phyloP scores from a whole-genome alignment of 2,329 filamentous ascomycete species.

The Alternaria sp. region DNA sequence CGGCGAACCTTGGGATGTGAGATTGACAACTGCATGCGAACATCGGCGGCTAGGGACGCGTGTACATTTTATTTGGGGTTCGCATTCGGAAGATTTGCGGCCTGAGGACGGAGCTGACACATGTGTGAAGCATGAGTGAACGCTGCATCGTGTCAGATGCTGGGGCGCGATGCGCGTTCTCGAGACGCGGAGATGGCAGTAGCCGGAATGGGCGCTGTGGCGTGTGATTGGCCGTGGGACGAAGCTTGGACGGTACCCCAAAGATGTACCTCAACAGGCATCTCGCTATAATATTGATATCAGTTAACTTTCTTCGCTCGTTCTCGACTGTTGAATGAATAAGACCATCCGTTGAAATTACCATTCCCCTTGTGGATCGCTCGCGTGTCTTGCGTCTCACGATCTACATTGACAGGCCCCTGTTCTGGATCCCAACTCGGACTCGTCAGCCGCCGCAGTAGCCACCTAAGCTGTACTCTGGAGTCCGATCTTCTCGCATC shows the following conservation, averaged over 20 bases:
- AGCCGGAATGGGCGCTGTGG: conserved; percentile 11
- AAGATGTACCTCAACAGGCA: conserved; percentile 13
- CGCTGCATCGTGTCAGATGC: conserved; percentile 32
- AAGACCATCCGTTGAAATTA: background rate
- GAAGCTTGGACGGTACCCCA: conserved; percentile 17
- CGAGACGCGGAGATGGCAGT: conserved; percentile 31
- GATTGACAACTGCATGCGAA: conserved; percentile 6
- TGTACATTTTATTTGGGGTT: conserved; percentile 10
- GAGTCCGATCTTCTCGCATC: conserved; percentile 16
- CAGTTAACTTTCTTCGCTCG: background rate
- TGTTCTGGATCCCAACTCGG: conserved; percentile 19
- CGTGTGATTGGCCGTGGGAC: conserved; percentile 27
- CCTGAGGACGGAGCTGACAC: conserved; percentile 29
- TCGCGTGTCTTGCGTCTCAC: conserved; percentile 5
- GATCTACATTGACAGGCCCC: background rate
- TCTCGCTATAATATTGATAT: background rate
- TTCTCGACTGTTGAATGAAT: background rate
- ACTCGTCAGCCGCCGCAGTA: conserved; percentile 36
- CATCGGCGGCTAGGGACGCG: conserved; percentile 14
- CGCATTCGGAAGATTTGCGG: conserved; percentile 17
- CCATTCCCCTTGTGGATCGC: conserved; percentile 5
- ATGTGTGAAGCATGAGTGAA: conserved; percentile 31
- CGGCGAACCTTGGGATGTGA: background rate
- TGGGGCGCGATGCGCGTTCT: conserved; percentile 14
- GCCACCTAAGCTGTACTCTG: conserved; percentile 32